Percentiles rank a stretch among this genome's conserved stretches.
These are phyloP conservation scores for Cyclotella kingstonii DNA, from an alignment of 108 stramenopile species.

Conservation along the genomic window DNA sequence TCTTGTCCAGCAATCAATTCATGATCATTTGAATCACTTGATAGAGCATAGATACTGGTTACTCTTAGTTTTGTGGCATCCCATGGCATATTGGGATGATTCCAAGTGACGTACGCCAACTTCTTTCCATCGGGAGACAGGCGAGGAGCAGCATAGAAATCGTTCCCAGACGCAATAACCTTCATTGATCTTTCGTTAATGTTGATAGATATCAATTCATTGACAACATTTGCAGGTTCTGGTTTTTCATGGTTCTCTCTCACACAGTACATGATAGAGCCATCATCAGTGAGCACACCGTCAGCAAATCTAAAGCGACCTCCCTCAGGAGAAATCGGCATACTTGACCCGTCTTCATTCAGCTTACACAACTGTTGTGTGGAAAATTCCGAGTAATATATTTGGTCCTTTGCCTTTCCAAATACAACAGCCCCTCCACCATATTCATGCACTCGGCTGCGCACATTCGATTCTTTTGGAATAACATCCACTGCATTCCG, in stretches of 20 bases:
- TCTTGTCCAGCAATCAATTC: constrained; percentile 54
- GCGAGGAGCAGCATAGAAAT: constrained; percentile 66
- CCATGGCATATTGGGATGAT: constrained; percentile 89
- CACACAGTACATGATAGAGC: constrained; percentile 30
- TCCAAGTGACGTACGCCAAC: constrained; percentile 69
- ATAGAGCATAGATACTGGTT: constrained; percentile 11
- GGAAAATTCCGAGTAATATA: constrained; percentile 63
- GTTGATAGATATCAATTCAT: constrained; percentile 57
- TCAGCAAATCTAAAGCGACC: constrained; percentile 65
- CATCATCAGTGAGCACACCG: constrained; percentile 26
- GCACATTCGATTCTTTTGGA: constrained; percentile 54
- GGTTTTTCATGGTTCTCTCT: constrained; percentile 46
- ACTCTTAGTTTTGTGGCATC: constrained; percentile 61
- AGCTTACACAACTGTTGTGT: constrained; percentile 46
- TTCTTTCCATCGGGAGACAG: constrained; percentile 45
- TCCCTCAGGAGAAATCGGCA: constrained; percentile 28
- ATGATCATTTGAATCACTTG: constrained; percentile 22
- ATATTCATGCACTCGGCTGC: constrained; percentile 78
- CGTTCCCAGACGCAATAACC: constrained; percentile 63
- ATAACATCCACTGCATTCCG: constrained; percentile 46
- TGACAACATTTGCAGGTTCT: constrained; percentile 56
- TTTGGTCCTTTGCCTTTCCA: constrained; percentile 17
- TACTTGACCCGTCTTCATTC: neutral
- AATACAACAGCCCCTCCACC: constrained; percentile 67
- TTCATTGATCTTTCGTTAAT: constrained; percentile 27